Evolutionary conservation across 345 rosid genomes (phyloP).

Genomic region (Arabidopsis suecica): DNA sequence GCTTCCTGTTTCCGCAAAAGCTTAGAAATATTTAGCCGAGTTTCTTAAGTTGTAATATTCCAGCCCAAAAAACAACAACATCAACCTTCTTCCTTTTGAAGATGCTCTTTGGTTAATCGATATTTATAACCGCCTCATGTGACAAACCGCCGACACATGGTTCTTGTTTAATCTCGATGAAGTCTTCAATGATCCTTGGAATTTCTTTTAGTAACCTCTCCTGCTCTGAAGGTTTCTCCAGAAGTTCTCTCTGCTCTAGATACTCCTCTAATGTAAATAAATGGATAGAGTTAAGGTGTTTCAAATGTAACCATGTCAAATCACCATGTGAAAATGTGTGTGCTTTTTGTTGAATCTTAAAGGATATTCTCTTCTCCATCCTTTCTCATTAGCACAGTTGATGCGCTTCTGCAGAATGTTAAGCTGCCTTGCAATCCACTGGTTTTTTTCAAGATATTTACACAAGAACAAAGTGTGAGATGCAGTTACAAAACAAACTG

Average conservation of each 20-base stretch:
- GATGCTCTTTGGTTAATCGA: conserved; percentile 28
- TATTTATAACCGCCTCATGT: conserved; percentile 12
- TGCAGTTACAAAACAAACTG: background rate
- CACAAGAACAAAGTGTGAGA: conserved; percentile 25
- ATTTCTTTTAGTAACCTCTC: conserved; percentile 35
- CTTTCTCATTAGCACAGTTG: conserved; percentile 42
- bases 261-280: conserved; percentile 36
- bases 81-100: background rate
- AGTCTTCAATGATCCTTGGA: conserved; percentile 40
- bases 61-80: background rate
- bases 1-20: conserved; percentile 16
- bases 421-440: conserved; percentile 49
- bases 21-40: conserved; percentile 24
- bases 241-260: conserved; percentile 42
- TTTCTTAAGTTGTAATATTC: conserved; percentile 6
- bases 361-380: conserved; percentile 49
- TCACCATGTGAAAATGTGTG: conserved; percentile 13
- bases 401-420: conserved; percentile 41
- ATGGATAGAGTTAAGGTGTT: conserved; percentile 30
- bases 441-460: background rate
- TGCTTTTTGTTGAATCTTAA: background rate
- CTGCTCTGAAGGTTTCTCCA: conserved; percentile 43
- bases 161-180: conserved; percentile 30
- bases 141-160: conserved; percentile 3
- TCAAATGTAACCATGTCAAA: conserved; percentile 16